A percentile compares a stretch with the other conserved stretches of the same genome.
These are phyloP conservation scores for Talaromyces sp. DNA, from an alignment of 2,329 filamentous ascomycete genomes.

Conservation along the genomic window DNA sequence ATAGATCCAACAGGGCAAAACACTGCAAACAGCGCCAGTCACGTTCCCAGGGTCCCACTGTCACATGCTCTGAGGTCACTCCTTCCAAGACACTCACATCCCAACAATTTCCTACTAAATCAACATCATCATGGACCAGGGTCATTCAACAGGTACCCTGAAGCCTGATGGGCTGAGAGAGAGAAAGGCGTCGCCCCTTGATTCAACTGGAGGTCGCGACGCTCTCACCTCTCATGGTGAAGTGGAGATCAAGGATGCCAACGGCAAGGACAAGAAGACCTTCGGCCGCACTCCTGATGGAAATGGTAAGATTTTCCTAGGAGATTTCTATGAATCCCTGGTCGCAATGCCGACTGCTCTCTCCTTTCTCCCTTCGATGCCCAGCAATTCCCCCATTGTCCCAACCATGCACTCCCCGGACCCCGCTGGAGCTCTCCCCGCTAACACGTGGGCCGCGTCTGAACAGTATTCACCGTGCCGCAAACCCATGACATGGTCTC, in stretches of 20 bases:
- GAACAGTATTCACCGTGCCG: slow-evolving; percentile 89
- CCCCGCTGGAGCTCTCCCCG: slow-evolving; percentile 13
- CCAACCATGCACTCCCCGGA: background rate
- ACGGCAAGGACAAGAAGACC: slow-evolving; percentile 69
- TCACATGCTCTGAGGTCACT: slow-evolving; percentile 26
- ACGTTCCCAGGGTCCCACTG: slow-evolving; percentile 10
- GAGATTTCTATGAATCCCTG: background rate
- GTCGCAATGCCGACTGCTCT: too few relatives aligned
- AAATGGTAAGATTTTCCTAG: slow-evolving; percentile 64
- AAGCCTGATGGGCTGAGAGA: slow-evolving; percentile 51
- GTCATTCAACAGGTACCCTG: slow-evolving; percentile 41
- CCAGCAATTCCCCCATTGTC: too few relatives aligned
- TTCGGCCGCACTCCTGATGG: slow-evolving; percentile 90
- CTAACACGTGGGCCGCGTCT: slow-evolving; percentile 19
- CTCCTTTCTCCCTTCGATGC: too few relatives aligned
- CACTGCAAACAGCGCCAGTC: background rate
- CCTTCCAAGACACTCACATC: slow-evolving; percentile 2
- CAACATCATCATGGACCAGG: slow-evolving; percentile 41
- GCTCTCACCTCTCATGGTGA: slow-evolving; percentile 40
- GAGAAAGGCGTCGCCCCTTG: slow-evolving; percentile 43
- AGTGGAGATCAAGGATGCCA: slow-evolving; percentile 49
- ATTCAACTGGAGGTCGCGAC: slow-evolving; percentile 52
- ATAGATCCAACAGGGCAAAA: background rate
- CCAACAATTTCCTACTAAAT: slow-evolving; percentile 22
- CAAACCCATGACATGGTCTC: slow-evolving; percentile 99